Evolutionary conservation across 2,329 filamentous ascomycete genomes (phyloP).

Genomic region (Aspergillus aculeatinus): DNA sequence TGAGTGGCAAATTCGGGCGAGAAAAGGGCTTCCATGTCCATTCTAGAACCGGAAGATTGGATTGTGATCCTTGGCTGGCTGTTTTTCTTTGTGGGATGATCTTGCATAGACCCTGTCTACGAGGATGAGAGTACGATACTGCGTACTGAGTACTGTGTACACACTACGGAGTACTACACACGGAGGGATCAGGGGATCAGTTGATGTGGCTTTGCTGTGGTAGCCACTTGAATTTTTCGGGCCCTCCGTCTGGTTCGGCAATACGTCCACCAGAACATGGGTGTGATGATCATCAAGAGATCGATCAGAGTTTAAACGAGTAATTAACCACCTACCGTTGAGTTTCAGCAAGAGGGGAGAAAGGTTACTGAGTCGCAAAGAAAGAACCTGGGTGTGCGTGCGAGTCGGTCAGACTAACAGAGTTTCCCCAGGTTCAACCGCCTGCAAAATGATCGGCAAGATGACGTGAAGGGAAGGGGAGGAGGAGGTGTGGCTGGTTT

Average conservation of each 20-base stretch:
- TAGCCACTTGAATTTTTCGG: neutral
- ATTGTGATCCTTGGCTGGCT: neutral
- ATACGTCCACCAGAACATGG: neutral
- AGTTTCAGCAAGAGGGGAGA: too few species aligned
- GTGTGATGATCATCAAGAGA: neutral
- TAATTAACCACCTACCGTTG: too few species aligned
- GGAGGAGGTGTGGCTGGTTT: too few species aligned
- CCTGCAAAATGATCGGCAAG: neutral
- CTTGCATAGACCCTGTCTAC: too few species aligned
- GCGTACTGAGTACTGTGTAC: too few species aligned
- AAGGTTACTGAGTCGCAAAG: too few species aligned
- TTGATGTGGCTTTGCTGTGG: constrained; percentile 1
- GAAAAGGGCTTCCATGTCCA: constrained; percentile 1
- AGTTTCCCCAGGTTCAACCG: neutral
- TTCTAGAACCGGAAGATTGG: constrained; percentile 2
- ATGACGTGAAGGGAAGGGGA: neutral
- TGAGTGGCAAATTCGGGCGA: constrained; percentile 2
- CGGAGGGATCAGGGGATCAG: neutral
- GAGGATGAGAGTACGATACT: too few species aligned
- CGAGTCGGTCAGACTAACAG: too few species aligned
- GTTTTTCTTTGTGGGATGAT: too few species aligned
- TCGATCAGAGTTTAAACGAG: too few species aligned
- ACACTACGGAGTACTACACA: neutral
- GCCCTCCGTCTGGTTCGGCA: too few species aligned
- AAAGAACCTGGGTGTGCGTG: too few species aligned